Evolutionary conservation across 1,139 yeast species (phyloP), one percentile per base, ranked within the genome.

Genomic region (Geotrichum phurueaensis): DNA sequence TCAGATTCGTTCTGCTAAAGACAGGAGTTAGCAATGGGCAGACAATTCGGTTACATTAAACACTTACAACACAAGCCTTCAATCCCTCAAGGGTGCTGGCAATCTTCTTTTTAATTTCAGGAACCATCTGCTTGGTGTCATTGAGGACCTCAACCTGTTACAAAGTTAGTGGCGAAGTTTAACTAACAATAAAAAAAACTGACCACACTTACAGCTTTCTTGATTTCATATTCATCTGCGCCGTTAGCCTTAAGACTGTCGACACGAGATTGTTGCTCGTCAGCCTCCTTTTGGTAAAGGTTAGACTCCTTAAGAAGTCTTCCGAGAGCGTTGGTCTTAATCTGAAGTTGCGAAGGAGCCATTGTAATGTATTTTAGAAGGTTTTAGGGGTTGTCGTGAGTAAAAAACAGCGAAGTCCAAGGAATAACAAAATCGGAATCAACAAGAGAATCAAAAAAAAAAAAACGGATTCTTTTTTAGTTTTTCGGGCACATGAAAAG

Each of bases 271-370:
- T 81, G 79, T 66, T 87, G 90, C 60, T 87, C 90, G 18, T 73
- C 73, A 45, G 84, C 79, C 70, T 91, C 97, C 62, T 81, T 78
- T 57, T 80, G 76, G 71, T 90, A 91, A 52, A 84, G 77, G 18
- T 71, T 70, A 66, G 86, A 85, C 71, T 91, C 97, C 68, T 89
- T 89, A 59, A 87, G 69, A 49, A 92, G 79, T 64, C 97, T 80
- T 65, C 82, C 81, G 59, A 91, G 78, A 2, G 97, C 95, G 65
- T 82, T 84, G 57, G 83, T 79, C 69, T 90, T 90, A 74, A 91
- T 89, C 68, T 87, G 89, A 59, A 89, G 74, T 65, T 81, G 85
- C 1, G 91, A 78, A 54, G 96, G 96, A 1, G 92, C 82, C 92
- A 89, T 90, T 29, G 25, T 58, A 36, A 22, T 39, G 22, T n/a